These are phyloP conservation scores for Artemisia tridentata DNA, from an alignment of 129 eudicot genomes.

Conservation along the genomic window DNA sequence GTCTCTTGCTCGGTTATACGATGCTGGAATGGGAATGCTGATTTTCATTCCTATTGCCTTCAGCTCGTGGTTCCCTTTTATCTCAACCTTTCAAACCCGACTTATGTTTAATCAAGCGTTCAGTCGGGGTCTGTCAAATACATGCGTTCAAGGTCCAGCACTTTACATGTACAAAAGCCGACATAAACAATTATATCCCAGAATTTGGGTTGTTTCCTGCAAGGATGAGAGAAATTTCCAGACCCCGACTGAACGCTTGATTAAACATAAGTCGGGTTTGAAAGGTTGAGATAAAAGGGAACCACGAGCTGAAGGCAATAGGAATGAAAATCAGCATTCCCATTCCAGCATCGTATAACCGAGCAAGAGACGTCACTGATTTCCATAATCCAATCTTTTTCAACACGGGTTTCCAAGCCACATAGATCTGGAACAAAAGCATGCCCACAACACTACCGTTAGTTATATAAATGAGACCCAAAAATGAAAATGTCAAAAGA, in stretches of 20 bases:
- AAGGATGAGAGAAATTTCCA: too few relatives aligned
- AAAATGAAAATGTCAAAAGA: not conserved
- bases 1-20: constrained; percentile 79
- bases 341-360: constrained; percentile 94
- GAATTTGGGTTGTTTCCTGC: too few relatives aligned
- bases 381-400: constrained; percentile 87
- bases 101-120: constrained; percentile 97
- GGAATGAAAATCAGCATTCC: constrained; percentile 91
- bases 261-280: constrained; percentile 97
- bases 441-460: not conserved
- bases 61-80: constrained; percentile 90
- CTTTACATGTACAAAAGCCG: too few relatives aligned
- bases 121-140: constrained; percentile 85
- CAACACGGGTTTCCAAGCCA: constrained; percentile 88
- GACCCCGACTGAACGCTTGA: constrained; percentile 94
- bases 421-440: constrained; percentile 57
- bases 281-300: constrained; percentile 91
- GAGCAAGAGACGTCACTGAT: constrained; percentile 78
- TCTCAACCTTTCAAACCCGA: constrained; percentile 93
- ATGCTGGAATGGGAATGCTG: constrained; percentile 96
- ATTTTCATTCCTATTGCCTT: constrained; percentile 85
- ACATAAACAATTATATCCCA: too few relatives aligned
- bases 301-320: constrained; percentile 84
- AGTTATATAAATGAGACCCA: not conserved
- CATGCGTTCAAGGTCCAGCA: too few relatives aligned